Conservation (phyloP, 495 filamentous ascomycete genomes). For the Darksidea phi region DNA sequence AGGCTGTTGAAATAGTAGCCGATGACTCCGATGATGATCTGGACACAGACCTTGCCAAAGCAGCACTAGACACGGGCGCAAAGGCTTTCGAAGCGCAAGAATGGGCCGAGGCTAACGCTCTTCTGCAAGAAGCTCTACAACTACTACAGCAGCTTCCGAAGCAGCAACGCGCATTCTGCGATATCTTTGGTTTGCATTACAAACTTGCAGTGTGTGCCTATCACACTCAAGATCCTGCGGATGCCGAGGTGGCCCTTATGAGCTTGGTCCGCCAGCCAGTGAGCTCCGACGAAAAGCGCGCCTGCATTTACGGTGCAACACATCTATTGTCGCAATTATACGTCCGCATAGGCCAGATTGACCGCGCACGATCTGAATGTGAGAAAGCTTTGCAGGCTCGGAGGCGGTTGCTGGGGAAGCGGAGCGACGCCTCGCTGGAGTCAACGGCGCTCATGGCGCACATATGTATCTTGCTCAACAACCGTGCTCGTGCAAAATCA, state of each 20-base stretch:
- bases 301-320: conserved; percentile 8
- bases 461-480: conserved; percentile 30
- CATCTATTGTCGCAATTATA: conserved; percentile 30
- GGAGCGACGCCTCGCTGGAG: conserved; percentile 26
- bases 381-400: conserved; percentile 29
- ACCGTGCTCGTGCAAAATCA: conserved; percentile 23
- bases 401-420: conserved; percentile 23
- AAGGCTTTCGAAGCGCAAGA: conserved; percentile 39
- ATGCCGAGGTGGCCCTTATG: conserved; percentile 34
- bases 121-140: conserved; percentile 40
- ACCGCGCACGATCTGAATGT: conserved; percentile 28
- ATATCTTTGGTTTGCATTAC: conserved; percentile 38
- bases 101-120: conserved; percentile 38
- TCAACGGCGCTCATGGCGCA: conserved; percentile 33
- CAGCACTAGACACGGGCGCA: conserved; percentile 35
- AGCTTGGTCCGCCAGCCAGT: conserved; percentile 27
- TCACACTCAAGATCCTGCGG: conserved; percentile 35
- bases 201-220: conserved; percentile 40
- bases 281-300: conserved; percentile 27
- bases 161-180: conserved; percentile 35
- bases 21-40: conserved; percentile 31
- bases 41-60: conserved; percentile 38
- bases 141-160: conserved; percentile 37
- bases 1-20: conserved; percentile 15
- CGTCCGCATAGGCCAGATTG: conserved; percentile 24